A percentile compares a stretch with the other conserved stretches of the same genome.
Evolutionary conservation across 1,139 yeast species (phyloP).

Genomic region (Kluyveromyces sp.): DNA sequence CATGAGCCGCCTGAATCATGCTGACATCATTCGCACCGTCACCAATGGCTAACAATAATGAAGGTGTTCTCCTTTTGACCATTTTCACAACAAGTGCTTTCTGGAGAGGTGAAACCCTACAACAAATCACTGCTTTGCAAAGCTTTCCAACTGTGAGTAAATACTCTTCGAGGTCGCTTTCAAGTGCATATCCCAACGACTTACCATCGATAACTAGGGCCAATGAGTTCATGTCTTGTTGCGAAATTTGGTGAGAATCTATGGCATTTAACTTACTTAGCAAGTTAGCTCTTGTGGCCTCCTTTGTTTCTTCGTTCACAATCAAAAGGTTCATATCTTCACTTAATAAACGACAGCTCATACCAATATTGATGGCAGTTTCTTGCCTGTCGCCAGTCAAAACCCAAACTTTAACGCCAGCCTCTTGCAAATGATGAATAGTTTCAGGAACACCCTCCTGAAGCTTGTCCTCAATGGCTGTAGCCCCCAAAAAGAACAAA

Average conservation of each 20-base stretch:
- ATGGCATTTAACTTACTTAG: slow-evolving; percentile 72
- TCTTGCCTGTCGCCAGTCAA: slow-evolving; percentile 97
- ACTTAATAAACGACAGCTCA: slow-evolving; percentile 89
- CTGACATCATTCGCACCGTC: slow-evolving; percentile 99
- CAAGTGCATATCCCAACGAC: slow-evolving; percentile 78
- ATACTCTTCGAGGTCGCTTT: slow-evolving; percentile 69
- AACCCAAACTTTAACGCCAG: slow-evolving; percentile 97
- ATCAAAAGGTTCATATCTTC: slow-evolving; percentile 94
- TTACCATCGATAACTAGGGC: slow-evolving; percentile 94
- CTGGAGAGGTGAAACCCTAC: slow-evolving; percentile 96
- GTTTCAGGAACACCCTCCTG: slow-evolving; percentile 99
- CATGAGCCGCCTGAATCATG: slow-evolving; percentile 98
- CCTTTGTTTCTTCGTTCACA: slow-evolving; percentile 77
- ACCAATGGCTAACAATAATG: slow-evolving; percentile 85
- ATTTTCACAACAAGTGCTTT: slow-evolving; percentile 93
- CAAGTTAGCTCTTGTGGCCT: slow-evolving; percentile 65
- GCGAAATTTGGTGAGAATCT: slow-evolving; percentile 53
- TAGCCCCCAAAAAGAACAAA: slow-evolving; percentile 82
- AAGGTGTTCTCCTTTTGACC: slow-evolving; percentile 73
- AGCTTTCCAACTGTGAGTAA: slow-evolving; percentile 73
- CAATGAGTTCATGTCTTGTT: slow-evolving; percentile 68
- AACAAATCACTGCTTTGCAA: slow-evolving; percentile 93
- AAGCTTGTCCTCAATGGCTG: slow-evolving; percentile 95
- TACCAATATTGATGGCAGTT: slow-evolving; percentile 98
- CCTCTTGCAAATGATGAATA: slow-evolving; percentile 86